Evolutionary conservation across 1,139 yeast genomes (phyloP), one percentile per base, ranked within the genome.

Genomic region (Scheffersomyces parashehatae): DNA sequence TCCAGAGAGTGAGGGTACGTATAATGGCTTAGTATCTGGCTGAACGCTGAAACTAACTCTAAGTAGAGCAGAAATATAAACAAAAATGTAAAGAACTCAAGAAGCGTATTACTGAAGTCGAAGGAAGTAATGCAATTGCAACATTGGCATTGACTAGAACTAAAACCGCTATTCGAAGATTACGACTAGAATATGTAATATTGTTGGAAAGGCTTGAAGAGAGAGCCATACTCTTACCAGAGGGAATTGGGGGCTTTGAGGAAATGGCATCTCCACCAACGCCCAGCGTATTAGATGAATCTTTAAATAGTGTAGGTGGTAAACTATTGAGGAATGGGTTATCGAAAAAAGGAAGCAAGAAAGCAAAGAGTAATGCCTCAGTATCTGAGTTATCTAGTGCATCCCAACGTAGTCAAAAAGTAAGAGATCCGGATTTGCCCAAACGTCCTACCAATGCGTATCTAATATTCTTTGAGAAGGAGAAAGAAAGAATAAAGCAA

Each of bases 401-500:
- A 3, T 30, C 39, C 11, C 35, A 41, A 8, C 24, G 40, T 39
- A 58, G 59, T 35, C 65, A 54, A 42, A 69, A 70, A 48, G 59
- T 70, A 26, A 78, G 90, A 56, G 96, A 88, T 61, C 96, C 96
- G 3, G 84, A 82, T 53, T 77, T 85, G 56, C 97, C 97, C 12
- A 88, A 88, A 55, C 76, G 95, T 54, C 96, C 97, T 12, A 86
- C 95, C 5, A 90, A 90, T 63, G 96, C 97, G 8, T 89, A 90
- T 58, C 72, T 89, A 50, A 79, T 88, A 42, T 90, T 87, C 60
- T 90, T 97, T 67, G 97, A 90, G 48, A 69, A 81, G 68, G 95
- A 88, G 58, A 87, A 88, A 63, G 96, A 88, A 42, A 73, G 79
- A 42, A 78, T 88, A 38, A 82, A 80, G 52, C 75, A 74, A 42